Evolutionary conservation across 1,284 basidiomycete species (phyloP), one percentile per base, ranked within the genome.

Genomic region (Rhizopogon parksii): DNA sequence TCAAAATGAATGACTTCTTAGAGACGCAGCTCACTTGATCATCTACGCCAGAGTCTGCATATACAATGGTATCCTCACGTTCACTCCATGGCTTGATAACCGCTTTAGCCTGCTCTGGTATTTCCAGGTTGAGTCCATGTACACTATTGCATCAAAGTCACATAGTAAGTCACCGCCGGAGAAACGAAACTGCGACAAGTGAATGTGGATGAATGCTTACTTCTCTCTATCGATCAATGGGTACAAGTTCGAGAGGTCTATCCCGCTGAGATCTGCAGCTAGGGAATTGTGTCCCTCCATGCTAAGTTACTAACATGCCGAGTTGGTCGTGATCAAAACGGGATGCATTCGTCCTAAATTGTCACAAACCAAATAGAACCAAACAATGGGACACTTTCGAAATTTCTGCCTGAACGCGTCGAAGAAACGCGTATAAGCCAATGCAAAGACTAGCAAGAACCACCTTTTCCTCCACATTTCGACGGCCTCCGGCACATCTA

Each of bases 1-100:
- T 50, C 35, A 43, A 6, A n/a, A 9, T 14, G 39, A 36, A 11
- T 32, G 12, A 39, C 43, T 34, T 35, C 11, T 35, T 17, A 38
- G 50, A 43, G 48, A 46, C 45, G 42, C 46, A 47, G 51, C 74
- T 47, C 53, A 86, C 85, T 77, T 91, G 85, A 62, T 91, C 88
- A 59, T 90, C 88, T 3, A 89, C 87, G 21, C 79, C 80, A 0
- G 84, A 88, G 39, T 88, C 84, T 7, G 79, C 82, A 56, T 71
- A 89, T 54, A 74, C 75, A 1, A 65, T 68, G 2, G 77, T 82
- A 51, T 84, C 81, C 24, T 91, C 85, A 40, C 89, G 72, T 57
- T 88, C 76, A 51, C 85, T 77, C 87, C 89, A 91, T 1, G 83
- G 79, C 65, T 91, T 90, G 53, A 91, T 85, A 35, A 89, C 67